Evolutionary conservation across 2,329 filamentous ascomycete species (phyloP).

Genomic region (Colletotrichum viniferum): DNA sequence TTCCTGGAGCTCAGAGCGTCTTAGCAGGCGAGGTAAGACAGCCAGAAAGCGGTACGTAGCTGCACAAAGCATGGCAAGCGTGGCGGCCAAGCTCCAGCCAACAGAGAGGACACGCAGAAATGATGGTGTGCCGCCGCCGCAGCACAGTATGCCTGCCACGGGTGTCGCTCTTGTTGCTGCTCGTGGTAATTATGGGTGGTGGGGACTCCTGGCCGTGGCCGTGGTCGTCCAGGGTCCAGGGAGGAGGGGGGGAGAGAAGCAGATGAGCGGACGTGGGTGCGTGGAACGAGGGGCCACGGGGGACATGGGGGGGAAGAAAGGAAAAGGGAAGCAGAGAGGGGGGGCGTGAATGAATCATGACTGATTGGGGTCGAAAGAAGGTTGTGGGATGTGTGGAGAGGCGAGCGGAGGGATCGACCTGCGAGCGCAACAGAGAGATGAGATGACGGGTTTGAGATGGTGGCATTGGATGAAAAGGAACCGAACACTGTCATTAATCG

Average conservation of each 20-base stretch:
- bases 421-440: slow-evolving; percentile 18
- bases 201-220: not conserved
- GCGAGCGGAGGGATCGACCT: slow-evolving; percentile 22
- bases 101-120: not conserved
- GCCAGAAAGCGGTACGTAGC: not conserved
- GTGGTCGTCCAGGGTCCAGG: slow-evolving; percentile 6
- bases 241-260: not conserved
- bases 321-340: not conserved
- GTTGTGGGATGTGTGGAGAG: slow-evolving; percentile 23
- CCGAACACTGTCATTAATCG: not conserved
- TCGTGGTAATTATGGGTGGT: not conserved
- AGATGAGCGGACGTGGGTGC: slow-evolving; percentile 13
- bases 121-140: not conserved
- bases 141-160: not conserved
- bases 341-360: slow-evolving; percentile 7
- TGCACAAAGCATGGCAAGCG: not conserved
- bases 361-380: slow-evolving; percentile 21
- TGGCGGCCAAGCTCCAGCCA: slow-evolving; percentile 11
- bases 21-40: not conserved
- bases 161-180: not conserved
- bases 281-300: not conserved
- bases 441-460: slow-evolving; percentile 15
- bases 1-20: not conserved
- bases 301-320: not conserved
- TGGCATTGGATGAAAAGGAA: slow-evolving; percentile 5